These are phyloP conservation scores for Fomitopsis palustris DNA, from an alignment of 1,284 basidiomycete species.

Conservation along the genomic window DNA sequence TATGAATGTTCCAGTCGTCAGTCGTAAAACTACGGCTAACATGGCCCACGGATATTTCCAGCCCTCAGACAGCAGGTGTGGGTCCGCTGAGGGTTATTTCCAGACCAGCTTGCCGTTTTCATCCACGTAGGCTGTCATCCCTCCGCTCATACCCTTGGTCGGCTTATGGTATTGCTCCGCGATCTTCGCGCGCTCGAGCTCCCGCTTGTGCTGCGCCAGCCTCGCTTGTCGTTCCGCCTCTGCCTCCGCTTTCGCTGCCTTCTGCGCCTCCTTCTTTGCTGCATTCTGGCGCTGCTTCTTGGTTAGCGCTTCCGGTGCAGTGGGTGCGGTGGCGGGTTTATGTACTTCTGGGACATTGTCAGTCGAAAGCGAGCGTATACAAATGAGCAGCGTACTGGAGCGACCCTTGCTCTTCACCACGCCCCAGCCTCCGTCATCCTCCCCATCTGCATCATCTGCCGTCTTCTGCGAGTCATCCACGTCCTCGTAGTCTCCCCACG, in stretches of 20 bases:
- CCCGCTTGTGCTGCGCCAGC: constrained; percentile 57
- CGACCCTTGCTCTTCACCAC: constrained; percentile 58
- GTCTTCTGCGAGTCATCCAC: constrained; percentile 41
- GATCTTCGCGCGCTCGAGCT: constrained; percentile 52
- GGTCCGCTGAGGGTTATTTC: constrained; percentile 14
- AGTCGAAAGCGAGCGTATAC: neutral
- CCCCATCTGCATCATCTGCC: constrained; percentile 53
- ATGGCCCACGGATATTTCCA: neutral
- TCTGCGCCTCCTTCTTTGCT: constrained; percentile 52
- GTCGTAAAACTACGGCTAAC: neutral
- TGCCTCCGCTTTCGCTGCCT: constrained; percentile 50
- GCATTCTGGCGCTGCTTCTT: constrained; percentile 73
- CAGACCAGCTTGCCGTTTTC: constrained; percentile 30
- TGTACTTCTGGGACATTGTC: constrained; percentile 15
- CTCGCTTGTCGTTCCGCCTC: constrained; percentile 49
- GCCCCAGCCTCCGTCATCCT: constrained; percentile 65
- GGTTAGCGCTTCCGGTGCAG: constrained; percentile 43
- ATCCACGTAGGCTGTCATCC: constrained; percentile 27
- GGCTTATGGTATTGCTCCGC: constrained; percentile 39
- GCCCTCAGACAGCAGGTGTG: neutral
- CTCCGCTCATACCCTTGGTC: constrained; percentile 22
- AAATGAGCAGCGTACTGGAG: constrained; percentile 44
- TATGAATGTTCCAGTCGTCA: neutral
- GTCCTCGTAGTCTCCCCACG: constrained; percentile 76
- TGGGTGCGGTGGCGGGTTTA: constrained; percentile 19